Evolutionary conservation across 1,284 basidiomycete genomes (phyloP).

Genomic region (Fomitopsis schrenkii): DNA sequence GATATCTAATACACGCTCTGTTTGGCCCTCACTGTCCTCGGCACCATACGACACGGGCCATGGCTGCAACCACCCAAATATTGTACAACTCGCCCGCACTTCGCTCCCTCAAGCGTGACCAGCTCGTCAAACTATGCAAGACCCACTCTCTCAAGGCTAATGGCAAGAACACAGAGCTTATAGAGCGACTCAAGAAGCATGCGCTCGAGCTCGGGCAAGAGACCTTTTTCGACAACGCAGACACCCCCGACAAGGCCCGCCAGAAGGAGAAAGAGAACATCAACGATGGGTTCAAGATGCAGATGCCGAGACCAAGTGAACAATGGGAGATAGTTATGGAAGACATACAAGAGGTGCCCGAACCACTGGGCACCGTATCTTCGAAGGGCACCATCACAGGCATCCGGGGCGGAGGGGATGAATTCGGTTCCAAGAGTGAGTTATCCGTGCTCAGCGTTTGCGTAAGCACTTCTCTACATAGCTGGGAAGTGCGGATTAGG

Average conservation of each 20-base stretch:
- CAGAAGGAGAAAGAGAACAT: constrained; percentile 21
- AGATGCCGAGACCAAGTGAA: constrained; percentile 54
- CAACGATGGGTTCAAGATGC: constrained; percentile 12
- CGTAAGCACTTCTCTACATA: constrained; percentile 8
- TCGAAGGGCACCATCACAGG: constrained; percentile 37
- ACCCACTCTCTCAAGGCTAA: constrained; percentile 70
- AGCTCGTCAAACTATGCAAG: constrained; percentile 79
- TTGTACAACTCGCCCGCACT: constrained; percentile 77
- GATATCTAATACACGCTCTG: not conserved
- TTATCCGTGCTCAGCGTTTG: constrained; percentile 15
- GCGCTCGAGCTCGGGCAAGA: constrained; percentile 42
- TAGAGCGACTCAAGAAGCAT: constrained; percentile 61
- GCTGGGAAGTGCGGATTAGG: no score
- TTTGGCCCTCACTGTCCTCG: not conserved
- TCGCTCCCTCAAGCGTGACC: constrained; percentile 74
- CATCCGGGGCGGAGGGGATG: constrained; percentile 35
- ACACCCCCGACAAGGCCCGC: constrained; percentile 20
- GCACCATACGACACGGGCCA: constrained; percentile 13
- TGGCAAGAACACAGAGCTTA: constrained; percentile 72
- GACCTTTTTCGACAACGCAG: constrained; percentile 47
- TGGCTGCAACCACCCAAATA: constrained; percentile 71
- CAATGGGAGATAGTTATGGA: constrained; percentile 80
- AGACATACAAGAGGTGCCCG: constrained; percentile 59
- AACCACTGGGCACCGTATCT: constrained; percentile 46
- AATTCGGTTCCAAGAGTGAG: constrained; percentile 72